phyloP scores from a whole-genome alignment of 2,329 filamentous ascomycete species.

The Penicillium sp. region DNA sequence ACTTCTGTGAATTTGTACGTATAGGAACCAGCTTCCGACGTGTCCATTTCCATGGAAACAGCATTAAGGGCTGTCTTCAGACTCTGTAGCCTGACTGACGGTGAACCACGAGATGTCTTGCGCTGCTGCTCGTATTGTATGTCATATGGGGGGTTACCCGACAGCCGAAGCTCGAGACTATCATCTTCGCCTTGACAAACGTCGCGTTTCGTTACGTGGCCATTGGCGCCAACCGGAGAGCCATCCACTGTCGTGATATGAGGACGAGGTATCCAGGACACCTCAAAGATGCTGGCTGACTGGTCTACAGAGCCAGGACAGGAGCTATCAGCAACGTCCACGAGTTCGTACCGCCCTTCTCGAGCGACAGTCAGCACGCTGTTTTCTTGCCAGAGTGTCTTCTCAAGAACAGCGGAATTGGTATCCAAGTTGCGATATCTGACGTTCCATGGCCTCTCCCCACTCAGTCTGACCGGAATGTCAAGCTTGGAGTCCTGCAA shows the following conservation, averaged over 20 bases:
- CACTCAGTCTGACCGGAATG: constrained; percentile 75
- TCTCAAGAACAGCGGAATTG: constrained; percentile 42
- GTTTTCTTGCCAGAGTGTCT: constrained; percentile 51
- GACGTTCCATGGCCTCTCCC: constrained; percentile 74
- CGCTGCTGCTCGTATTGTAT: constrained; percentile 72
- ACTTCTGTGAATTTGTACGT: constrained; percentile 77
- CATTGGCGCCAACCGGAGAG: constrained; percentile 43
- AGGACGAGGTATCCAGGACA: constrained; percentile 79
- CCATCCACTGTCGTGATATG: constrained; percentile 52
- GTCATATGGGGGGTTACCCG: constrained; percentile 72
- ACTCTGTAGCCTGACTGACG: constrained; percentile 57
- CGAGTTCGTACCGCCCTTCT: constrained; percentile 71
- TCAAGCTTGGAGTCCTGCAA: constrained; percentile 66
- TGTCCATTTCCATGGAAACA: constrained; percentile 77
- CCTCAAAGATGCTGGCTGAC: constrained; percentile 64
- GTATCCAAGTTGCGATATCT: constrained; percentile 62
- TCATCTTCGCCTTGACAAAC: constrained; percentile 95
- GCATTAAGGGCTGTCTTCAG: constrained; percentile 68
- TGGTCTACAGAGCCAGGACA: constrained; percentile 75
- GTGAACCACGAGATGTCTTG: constrained; percentile 59
- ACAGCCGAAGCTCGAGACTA: constrained; percentile 69
- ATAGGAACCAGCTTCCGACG: constrained; percentile 69
- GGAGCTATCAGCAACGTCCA: constrained; percentile 65
- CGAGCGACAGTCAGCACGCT: constrained; percentile 57
- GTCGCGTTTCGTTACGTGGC: constrained; percentile 61